Base-by-base conservation (phyloP, 2,329 filamentous ascomycete species). In the Penicillium oxalicum region DNA sequence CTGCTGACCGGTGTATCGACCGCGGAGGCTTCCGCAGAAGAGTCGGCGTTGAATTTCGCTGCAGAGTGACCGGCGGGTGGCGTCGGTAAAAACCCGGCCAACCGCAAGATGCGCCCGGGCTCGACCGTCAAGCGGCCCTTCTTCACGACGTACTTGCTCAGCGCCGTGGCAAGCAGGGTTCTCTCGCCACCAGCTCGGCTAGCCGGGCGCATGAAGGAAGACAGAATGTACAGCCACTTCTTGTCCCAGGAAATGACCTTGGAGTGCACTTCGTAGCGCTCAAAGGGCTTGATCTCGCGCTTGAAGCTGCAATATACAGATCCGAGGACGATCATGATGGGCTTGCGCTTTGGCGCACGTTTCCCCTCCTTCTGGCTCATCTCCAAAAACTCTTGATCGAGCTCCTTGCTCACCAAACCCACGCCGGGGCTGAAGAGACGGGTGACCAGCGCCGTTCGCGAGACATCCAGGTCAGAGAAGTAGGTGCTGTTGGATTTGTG, bases 401-500 rank as follows among this genome's bases (percentile, higher is more conserved):
- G 75, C 73, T 69, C 71, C 36, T 74, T 70, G 61, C 75, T 71
- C 36, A 83, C 69, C 27, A 72, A 66, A 11, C 72, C 68, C 47
- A 84, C 73, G 1, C 82, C 82, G 0, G 78, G 76, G 18, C 77
- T 78, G 45, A 85, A 73, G 2, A 91, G 72, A 56, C 83, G 81
- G 42, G 83, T 85, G 45, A 94, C 82, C 7, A 93, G 80, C 55
- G 94, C 87, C 0, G 87, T 87, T 48, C 93, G 86, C 35, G 86
- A 82, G 51, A 91, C 80, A 69, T 95, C 90, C 56, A 94, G 82
- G 69, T 95, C 89, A 56, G 83, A 76, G 65, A 95, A 95, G 74
- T 94, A 95, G 28, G 90, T 95, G 59, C 80, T 82, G 73, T 90
- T 88, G 53, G 83, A 84, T 67, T 91, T 90, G 77, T 91, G 87